Evolutionary conservation across 352 stramenopile genomes (phyloP).

Genomic region (Saprolegnia diclina): DNA sequence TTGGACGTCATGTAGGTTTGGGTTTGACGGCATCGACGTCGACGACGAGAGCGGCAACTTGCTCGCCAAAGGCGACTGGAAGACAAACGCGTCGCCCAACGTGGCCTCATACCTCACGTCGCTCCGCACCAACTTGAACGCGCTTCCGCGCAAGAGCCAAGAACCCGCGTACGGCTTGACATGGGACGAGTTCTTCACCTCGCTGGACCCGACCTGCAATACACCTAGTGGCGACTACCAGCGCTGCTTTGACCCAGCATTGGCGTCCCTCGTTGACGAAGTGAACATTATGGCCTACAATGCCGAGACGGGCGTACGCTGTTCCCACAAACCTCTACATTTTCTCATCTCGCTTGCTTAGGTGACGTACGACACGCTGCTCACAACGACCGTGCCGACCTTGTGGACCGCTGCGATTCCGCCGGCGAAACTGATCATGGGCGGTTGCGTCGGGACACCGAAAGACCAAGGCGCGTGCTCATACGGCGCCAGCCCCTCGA

Average conservation of each 20-base stretch:
- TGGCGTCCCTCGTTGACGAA: constrained; percentile 61
- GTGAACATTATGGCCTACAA: constrained; percentile 85
- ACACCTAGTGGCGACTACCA: constrained; percentile 34
- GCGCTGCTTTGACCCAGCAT: constrained; percentile 50
- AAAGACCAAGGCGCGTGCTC: constrained; percentile 19
- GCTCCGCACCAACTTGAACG: constrained; percentile 41
- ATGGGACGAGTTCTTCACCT: constrained; percentile 24
- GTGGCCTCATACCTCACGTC: constrained; percentile 44
- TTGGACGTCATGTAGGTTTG: constrained; percentile 16
- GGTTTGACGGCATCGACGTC: constrained; percentile 66
- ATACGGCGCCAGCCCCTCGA: constrained; percentile 8
- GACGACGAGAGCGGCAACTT: constrained; percentile 53
- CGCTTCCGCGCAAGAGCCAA: constrained; percentile 49
- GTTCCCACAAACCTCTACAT: neutral
- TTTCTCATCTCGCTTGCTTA: neutral
- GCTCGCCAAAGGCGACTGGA: constrained; percentile 47
- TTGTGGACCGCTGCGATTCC: neutral
- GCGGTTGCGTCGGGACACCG: constrained; percentile 16
- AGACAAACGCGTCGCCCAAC: constrained; percentile 31
- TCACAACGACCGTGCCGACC: constrained; percentile 13
- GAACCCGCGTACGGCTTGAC: constrained; percentile 50
- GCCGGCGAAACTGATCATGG: constrained; percentile 7
- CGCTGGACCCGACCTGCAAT: constrained; percentile 5
- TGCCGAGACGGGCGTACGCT: constrained; percentile 13
- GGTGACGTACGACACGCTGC: constrained; percentile 9